phyloP scores from a whole-genome alignment of 2,329 filamentous ascomycete genomes.

The Colletotrichum sp. region DNA sequence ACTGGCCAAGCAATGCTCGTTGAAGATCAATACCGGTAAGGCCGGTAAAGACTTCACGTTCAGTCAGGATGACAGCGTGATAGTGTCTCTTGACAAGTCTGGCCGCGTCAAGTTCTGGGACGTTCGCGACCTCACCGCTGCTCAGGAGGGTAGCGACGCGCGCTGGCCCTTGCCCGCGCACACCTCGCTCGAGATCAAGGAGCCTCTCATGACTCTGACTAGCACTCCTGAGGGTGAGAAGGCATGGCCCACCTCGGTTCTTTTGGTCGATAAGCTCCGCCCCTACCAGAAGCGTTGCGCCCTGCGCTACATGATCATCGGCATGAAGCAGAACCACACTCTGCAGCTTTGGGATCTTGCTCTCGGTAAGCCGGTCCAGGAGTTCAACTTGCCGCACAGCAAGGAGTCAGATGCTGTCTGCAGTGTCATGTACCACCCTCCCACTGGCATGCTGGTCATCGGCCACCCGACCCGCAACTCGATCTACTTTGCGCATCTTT shows the following conservation, averaged over 20 bases:
- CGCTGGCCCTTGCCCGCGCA: constrained; percentile 58
- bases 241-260: constrained; percentile 94
- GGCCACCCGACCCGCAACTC: constrained; percentile 97
- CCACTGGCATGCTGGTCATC: constrained; percentile 90
- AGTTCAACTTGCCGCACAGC: constrained; percentile 94
- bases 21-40: constrained; percentile 97
- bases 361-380: constrained; percentile 92
- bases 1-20: constrained; percentile 82
- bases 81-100: constrained; percentile 96
- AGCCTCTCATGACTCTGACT: constrained; percentile 84
- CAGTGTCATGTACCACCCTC: constrained; percentile 92
- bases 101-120: constrained; percentile 99
- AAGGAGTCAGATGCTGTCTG: constrained; percentile 98
- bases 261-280: constrained; percentile 94
- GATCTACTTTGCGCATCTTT: constrained; percentile 95
- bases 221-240: constrained; percentile 90
- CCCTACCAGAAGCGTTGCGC: constrained; percentile 91
- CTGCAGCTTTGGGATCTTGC: constrained; percentile 98
- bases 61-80: constrained; percentile 92
- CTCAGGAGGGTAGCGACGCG: constrained; percentile 55
- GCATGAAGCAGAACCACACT: constrained; percentile 98
- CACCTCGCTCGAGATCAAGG: constrained; percentile 76
- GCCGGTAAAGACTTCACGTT: constrained; percentile 98
- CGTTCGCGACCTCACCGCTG: constrained; percentile 75
- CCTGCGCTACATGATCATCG: constrained; percentile 92